phyloP scores from a whole-genome alignment of 1,284 basidiomycete species.

The Ustilago trichophora region DNA sequence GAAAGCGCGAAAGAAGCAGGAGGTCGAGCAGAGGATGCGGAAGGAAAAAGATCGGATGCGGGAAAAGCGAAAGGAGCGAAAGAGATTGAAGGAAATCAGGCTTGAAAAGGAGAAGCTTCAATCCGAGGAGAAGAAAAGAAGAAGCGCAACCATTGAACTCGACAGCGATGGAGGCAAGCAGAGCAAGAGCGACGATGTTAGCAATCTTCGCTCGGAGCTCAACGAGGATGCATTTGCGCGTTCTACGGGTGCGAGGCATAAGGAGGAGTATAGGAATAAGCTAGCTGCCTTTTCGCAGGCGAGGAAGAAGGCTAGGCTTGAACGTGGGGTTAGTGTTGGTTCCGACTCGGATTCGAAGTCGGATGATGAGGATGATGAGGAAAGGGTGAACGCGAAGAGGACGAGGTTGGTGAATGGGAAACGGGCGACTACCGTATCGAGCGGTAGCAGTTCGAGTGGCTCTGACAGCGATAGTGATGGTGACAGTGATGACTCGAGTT shows the following conservation, averaged over 20 bases:
- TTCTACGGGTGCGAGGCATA: constrained; percentile 31
- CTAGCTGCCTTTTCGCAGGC: constrained; percentile 27
- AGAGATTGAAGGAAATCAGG: background rate
- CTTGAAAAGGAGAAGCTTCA: background rate
- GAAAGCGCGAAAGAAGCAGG: background rate
- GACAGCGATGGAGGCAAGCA: too few species aligned
- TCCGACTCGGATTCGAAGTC: constrained; percentile 8
- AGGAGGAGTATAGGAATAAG: constrained; percentile 35
- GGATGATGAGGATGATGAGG: constrained; percentile 1
- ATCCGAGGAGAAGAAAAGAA: constrained; percentile 5
- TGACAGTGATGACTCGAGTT: background rate
- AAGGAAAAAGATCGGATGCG: constrained; percentile 7
- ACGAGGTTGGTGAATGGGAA: background rate
- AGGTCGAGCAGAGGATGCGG: background rate
- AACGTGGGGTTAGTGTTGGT: constrained; percentile 13
- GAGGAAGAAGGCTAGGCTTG: constrained; percentile 20
- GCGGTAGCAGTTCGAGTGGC: background rate
- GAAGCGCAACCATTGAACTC: too few species aligned
- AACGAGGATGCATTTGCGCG: constrained; percentile 51
- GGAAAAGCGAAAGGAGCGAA: too few species aligned
- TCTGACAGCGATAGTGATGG: constrained; percentile 10
- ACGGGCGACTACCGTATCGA: background rate
- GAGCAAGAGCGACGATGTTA: constrained; percentile 23
- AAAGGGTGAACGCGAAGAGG: too few species aligned
- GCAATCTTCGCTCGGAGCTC: constrained; percentile 40